Evolutionary conservation across 345 rosid species (phyloP), one percentile per base, ranked within the genome.

Genomic region (Salix dunnii): DNA sequence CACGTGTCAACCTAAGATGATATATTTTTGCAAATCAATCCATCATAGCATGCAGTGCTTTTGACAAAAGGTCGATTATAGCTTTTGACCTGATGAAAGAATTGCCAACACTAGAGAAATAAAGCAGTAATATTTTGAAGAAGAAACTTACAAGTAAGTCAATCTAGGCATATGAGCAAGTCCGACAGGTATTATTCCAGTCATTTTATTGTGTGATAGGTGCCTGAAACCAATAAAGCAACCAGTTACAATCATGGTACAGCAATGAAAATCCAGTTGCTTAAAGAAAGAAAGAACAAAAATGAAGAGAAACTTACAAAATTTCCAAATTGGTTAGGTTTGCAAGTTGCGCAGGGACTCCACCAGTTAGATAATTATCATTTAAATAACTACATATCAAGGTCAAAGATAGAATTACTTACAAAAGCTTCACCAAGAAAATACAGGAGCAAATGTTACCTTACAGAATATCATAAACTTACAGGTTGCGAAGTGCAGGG

Each of bases 341-440:
- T 55, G 98, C 89, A 28, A 95, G 92, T 78, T 95, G 98, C 35
- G 97, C 90, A 48, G 99, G 99, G 72, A 95, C 86, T 38, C 97
- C 97, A 82, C 99, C 98, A 67, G 94, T 93, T 76, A 95, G 85
- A 78, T 91, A 95, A 80, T 95, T 95, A 78, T 93, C 91, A 76
- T 93, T 91, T 85, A 95, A 79, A 76, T 93, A 95, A 74, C 98
- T 95, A 79, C 76, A 86, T 8, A 48, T 51, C 65, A 68, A 67
- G 74, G 16, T 30, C 20, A 65, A 14, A 58, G 30, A 63, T 21
- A 8, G 20, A 72, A 40, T 72, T 13, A 73, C 18, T 46, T 20
- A 17, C 14, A n/a, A 55, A 25, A 55, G 31, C 48, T 42, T 30
- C 28, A 4, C 20, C 36, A 11, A 36, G n/a, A 74, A 62, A 43